A percentile compares a stretch with the other conserved stretches of the same genome.
Conservation (phyloP, 1,284 basidiomycete species). For the Bjerkandera adusta region DNA sequence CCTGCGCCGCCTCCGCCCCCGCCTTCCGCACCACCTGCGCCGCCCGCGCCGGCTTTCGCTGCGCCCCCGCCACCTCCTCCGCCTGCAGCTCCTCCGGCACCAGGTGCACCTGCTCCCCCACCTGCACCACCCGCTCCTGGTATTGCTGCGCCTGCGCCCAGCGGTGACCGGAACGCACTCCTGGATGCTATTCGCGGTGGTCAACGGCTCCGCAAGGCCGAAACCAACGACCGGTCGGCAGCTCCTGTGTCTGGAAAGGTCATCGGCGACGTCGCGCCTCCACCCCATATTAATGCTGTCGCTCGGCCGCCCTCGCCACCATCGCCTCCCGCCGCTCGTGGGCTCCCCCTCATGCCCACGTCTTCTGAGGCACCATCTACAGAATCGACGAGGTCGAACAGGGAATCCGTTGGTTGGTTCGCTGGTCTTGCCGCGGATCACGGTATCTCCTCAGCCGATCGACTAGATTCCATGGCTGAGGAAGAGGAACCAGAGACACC, state of each 20-base stretch:
- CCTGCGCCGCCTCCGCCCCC: conserved; percentile 37
- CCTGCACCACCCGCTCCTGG: conserved; percentile 37
- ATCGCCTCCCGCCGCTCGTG: conserved; percentile 20
- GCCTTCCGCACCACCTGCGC: conserved; percentile 35
- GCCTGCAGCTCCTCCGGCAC: conserved; percentile 30
- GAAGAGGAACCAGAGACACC: conserved; percentile 43
- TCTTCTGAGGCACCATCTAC: conserved; percentile 26
- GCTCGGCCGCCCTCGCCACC: conserved; percentile 44
- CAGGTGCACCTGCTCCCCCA: conserved; percentile 34
- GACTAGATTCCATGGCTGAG: conserved; percentile 59
- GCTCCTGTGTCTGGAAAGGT: conserved; percentile 73
- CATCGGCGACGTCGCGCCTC: conserved; percentile 75
- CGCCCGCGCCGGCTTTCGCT: conserved; percentile 31
- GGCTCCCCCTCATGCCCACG: conserved; percentile 13
- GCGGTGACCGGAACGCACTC: conserved; percentile 67
- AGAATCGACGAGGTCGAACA: conserved; percentile 36
- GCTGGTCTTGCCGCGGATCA: conserved; percentile 81
- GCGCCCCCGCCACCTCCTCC: conserved; percentile 34
- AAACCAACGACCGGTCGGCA: conserved; percentile 83
- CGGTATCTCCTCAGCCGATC: conserved; percentile 34
- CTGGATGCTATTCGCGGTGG: conserved; percentile 86
- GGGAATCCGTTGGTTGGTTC: conserved; percentile 92
- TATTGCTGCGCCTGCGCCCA: conserved; percentile 35
- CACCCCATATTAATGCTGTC: conserved; percentile 59
- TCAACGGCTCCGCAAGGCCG: conserved; percentile 69